Conservation (phyloP, 768 basidiomycete genomes). For the Tulasnella sp. region DNA sequence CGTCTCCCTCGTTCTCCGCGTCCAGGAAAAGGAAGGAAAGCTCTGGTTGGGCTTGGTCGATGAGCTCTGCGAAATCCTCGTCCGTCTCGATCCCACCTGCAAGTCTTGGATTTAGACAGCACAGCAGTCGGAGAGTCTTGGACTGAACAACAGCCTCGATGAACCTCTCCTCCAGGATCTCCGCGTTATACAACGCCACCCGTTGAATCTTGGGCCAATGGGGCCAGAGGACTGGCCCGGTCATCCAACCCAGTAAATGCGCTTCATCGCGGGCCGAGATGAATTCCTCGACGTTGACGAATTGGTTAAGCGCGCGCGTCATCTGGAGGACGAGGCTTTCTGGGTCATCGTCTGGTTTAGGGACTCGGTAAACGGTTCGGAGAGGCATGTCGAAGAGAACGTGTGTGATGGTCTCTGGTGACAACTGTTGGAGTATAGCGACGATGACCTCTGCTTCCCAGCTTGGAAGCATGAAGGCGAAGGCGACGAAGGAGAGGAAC, state of each 20-base stretch:
- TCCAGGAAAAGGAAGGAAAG: neutral
- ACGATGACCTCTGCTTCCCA: neutral
- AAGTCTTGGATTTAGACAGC: neutral
- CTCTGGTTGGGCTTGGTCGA: neutral
- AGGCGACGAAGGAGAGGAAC: neutral
- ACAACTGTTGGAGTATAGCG: neutral
- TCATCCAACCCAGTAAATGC: neutral
- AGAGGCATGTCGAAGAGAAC: constrained; percentile 7
- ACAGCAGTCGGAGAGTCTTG: constrained; percentile 22
- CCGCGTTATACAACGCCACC: constrained; percentile 26
- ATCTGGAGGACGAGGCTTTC: neutral
- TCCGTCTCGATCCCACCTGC: neutral
- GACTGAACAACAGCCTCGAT: constrained; percentile 31
- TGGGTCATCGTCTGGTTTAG: neutral
- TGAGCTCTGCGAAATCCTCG: neutral
- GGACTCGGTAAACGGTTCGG: neutral
- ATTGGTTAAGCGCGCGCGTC: neutral
- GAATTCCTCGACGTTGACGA: neutral
- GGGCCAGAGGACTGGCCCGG: neutral
- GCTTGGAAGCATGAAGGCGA: neutral
- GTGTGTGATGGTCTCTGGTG: neutral
- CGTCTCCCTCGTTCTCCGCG: neutral
- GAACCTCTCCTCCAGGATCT: constrained; percentile 29
- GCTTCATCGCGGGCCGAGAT: neutral
- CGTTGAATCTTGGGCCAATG: neutral